Evolutionary conservation across 2,329 filamentous ascomycete genomes (phyloP).

Genomic region (Trichothecium sympodiale): DNA sequence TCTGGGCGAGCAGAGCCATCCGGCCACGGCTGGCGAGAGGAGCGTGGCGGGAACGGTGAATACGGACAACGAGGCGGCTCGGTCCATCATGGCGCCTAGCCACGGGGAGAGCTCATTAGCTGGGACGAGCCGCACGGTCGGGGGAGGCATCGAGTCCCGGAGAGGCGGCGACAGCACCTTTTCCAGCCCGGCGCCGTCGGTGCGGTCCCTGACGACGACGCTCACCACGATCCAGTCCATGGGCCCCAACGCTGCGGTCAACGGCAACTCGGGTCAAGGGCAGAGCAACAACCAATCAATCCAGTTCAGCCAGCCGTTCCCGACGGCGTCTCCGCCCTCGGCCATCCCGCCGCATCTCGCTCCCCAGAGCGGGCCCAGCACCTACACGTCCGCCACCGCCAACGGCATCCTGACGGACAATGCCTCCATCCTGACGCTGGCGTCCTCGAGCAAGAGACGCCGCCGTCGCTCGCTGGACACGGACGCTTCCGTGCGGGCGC

Average conservation of each 20-base stretch:
- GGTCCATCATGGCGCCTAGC: slow-evolving; percentile 73
- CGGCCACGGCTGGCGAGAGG: not conserved
- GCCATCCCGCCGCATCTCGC: slow-evolving; percentile 63
- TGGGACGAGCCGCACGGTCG: slow-evolving; percentile 62
- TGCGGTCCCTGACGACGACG: slow-evolving; percentile 71
- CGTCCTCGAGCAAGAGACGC: slow-evolving; percentile 69
- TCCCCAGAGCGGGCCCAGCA: slow-evolving; percentile 44
- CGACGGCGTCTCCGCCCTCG: slow-evolving; percentile 52
- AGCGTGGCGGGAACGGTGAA: not conserved
- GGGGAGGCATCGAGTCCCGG: slow-evolving; percentile 54
- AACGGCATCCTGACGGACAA: slow-evolving; percentile 78
- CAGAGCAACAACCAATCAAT: slow-evolving; percentile 37
- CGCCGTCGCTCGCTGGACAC: slow-evolving; percentile 74
- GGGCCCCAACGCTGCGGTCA: slow-evolving; percentile 40
- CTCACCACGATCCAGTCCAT: slow-evolving; percentile 77
- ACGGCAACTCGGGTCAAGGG: slow-evolving; percentile 22
- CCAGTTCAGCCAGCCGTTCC: slow-evolving; percentile 56
- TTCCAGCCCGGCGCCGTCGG: slow-evolving; percentile 71
- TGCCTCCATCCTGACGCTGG: slow-evolving; percentile 74
- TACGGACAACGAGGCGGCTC: slow-evolving; percentile 36
- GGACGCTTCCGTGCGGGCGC: slow-evolving; percentile 71
- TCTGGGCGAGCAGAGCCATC: too few species aligned
- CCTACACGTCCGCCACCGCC: slow-evolving; percentile 67
- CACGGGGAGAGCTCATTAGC: slow-evolving; percentile 56
- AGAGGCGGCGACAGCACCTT: slow-evolving; percentile 69